Percentiles rank a stretch among this genome's conserved stretches.
Conservation (phyloP, 169 alveolate species). For the Cryptosporidium parvum region DNA sequence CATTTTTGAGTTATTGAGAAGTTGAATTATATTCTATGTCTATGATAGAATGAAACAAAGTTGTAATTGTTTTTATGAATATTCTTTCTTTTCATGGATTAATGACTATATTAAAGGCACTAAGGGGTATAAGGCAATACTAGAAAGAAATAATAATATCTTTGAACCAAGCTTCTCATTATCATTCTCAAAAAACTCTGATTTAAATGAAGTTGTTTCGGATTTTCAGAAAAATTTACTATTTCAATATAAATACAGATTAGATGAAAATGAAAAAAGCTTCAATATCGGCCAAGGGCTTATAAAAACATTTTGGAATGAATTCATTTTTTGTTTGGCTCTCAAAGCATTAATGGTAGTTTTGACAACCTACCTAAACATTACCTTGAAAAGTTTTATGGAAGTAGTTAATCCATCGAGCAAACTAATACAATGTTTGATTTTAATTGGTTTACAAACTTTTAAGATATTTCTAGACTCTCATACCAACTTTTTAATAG, state of each 20-base stretch:
- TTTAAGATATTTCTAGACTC: constrained; percentile 32
- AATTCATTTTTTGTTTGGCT: constrained; percentile 9
- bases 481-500: constrained; percentile 23
- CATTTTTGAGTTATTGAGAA: not conserved
- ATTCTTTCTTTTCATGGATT: not conserved
- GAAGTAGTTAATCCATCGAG: not conserved
- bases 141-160: not conserved
- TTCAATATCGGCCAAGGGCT: constrained; percentile 5
- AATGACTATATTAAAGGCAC: not conserved
- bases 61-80: not conserved
- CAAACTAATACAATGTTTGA: not conserved
- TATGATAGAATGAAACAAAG: not conserved
- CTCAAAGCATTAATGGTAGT: not conserved
- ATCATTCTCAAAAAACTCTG: not conserved
- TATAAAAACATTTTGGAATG: constrained; percentile 2
- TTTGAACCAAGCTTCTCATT: not conserved
- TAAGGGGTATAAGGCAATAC: not conserved
- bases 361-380: not conserved
- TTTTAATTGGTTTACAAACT: not conserved
- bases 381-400: constrained; percentile 5
- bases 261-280: not conserved
- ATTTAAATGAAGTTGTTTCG: not conserved
- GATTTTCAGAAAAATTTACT: not conserved
- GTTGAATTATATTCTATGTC: not conserved
- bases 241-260: not conserved